phyloP scores from a whole-genome alignment of 179 eudicot species.

The Monotropa hypopitys region DNA sequence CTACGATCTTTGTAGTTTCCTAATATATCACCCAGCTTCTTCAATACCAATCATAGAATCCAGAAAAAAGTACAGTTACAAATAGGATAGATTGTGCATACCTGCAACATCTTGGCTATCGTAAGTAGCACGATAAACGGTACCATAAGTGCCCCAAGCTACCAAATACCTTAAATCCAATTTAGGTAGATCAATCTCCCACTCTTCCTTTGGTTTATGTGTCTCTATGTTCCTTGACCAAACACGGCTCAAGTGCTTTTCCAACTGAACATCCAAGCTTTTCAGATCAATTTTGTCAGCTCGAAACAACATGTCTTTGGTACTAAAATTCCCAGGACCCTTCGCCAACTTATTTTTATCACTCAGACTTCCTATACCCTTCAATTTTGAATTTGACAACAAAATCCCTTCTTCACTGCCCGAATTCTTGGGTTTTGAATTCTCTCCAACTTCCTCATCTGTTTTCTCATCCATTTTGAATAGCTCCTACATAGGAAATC shows the following conservation, averaged over 20 bases:
- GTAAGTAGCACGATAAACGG: slow-evolving; percentile 70
- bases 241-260: slow-evolving; percentile 54
- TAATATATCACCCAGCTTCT: not conserved
- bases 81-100: slow-evolving; percentile 15
- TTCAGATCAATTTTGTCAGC: slow-evolving; percentile 74
- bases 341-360: slow-evolving; percentile 22
- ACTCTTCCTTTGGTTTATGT: slow-evolving; percentile 44
- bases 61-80: not conserved
- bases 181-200: slow-evolving; percentile 76
- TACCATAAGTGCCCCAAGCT: slow-evolving; percentile 83
- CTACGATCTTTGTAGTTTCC: too few relatives aligned
- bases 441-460: slow-evolving; percentile 18
- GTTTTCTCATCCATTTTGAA: slow-evolving; percentile 29
- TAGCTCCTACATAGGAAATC: not conserved
- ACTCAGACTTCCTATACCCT: slow-evolving; percentile 42
- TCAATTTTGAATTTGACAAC: slow-evolving; percentile 34
- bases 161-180: slow-evolving; percentile 53
- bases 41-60: not conserved
- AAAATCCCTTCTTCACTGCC: slow-evolving; percentile 9
- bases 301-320: slow-evolving; percentile 47
- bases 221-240: slow-evolving; percentile 37
- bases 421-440: slow-evolving; percentile 5
- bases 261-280: slow-evolving; percentile 54
- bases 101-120: slow-evolving; percentile 89
- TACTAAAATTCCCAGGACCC: slow-evolving; percentile 30